Conservation (phyloP, 2,329 filamentous ascomycete species). For the Waltergamsia citrina region DNA sequence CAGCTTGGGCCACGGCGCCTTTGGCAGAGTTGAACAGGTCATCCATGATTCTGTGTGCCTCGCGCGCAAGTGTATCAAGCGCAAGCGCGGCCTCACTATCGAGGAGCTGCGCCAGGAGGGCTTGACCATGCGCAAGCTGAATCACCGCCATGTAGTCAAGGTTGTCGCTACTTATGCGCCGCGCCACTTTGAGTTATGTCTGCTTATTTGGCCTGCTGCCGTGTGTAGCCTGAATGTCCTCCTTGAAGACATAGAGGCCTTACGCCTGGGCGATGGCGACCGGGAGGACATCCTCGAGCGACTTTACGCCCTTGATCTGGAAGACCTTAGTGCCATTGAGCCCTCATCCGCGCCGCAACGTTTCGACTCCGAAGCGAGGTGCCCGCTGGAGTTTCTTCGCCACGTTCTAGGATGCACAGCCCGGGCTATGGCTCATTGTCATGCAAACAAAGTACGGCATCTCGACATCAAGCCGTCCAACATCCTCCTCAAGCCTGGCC, state of each 20-base stretch:
- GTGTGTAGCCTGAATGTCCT: conserved; percentile 32
- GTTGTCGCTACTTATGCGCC: conserved; percentile 36
- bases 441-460: conserved; percentile 31
- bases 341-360: conserved; percentile 10
- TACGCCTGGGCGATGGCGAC: conserved; percentile 26
- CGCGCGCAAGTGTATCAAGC: conserved; percentile 32
- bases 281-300: conserved; percentile 28
- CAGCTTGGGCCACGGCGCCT: conserved; percentile 31
- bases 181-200: conserved; percentile 27
- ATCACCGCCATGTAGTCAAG: conserved; percentile 37
- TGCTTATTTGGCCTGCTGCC: conserved; percentile 37
- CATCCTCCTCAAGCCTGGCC: conserved; percentile 32
- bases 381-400: conserved; percentile 30
- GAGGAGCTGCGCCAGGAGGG: conserved; percentile 33
- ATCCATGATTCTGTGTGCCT: conserved; percentile 28
- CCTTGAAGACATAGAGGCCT: conserved; percentile 30
- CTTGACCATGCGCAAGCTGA: conserved; percentile 35
- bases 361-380: conserved; percentile 14
- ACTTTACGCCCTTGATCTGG: conserved; percentile 26
- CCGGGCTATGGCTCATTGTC: conserved; percentile 30
- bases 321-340: conserved; percentile 24
- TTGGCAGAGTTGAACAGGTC: conserved; percentile 34
- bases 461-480: conserved; percentile 39
- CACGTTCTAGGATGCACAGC: conserved; percentile 33
- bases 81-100: conserved; percentile 24